Evolutionary conservation across 2,329 filamentous ascomycete species (phyloP), one percentile per base, ranked within the genome.

Genomic region (Aureobasidium sp.): DNA sequence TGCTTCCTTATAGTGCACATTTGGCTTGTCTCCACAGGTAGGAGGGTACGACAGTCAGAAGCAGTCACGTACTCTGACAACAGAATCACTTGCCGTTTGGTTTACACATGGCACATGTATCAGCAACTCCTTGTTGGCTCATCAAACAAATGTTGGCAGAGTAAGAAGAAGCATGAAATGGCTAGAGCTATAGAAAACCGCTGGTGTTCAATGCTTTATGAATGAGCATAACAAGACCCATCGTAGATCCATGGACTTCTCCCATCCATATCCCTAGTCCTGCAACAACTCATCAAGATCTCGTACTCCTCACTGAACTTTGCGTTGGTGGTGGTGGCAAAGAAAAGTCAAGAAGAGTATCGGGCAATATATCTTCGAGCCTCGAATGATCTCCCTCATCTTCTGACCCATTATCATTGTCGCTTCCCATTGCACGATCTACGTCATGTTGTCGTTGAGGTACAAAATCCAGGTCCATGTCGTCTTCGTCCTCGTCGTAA

Each of bases 281-380:
- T 27, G 14, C 11, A 25, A 9, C n/a, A 21, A 5, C 6, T 48
- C 30, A 39, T 50, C 27, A 42, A n/a, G 34, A 30, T 8, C 36
- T 50, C n/a, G 41, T 16, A 41, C 60, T 54, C 16, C 60, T 45
- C 27, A 53, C 39, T 3, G 60, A 49, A 39, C 51, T 64, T 59
- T 59, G 60, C 2, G 63, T 51, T 5, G 63, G 63, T 25, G 63
- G 57, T 1, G 49, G 36, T 21, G 61, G 63, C 25, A 64, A 25
- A 11, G 49, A 63, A 29, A 63, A 64, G 30, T 64, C 63, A 4
- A 64, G 48, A 48, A 64, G 39, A 8, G 58, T 64, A 44, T 64
- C 63, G 5, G 63, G 63, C 34, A 64, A 16, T 5, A 64, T 51
- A 10, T 64, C 59, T 32, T 47, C 49, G 9, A 51, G 53, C 42